phyloP scores from a whole-genome alignment of 495 filamentous ascomycete species.

The Talaromyces wortmannii region DNA sequence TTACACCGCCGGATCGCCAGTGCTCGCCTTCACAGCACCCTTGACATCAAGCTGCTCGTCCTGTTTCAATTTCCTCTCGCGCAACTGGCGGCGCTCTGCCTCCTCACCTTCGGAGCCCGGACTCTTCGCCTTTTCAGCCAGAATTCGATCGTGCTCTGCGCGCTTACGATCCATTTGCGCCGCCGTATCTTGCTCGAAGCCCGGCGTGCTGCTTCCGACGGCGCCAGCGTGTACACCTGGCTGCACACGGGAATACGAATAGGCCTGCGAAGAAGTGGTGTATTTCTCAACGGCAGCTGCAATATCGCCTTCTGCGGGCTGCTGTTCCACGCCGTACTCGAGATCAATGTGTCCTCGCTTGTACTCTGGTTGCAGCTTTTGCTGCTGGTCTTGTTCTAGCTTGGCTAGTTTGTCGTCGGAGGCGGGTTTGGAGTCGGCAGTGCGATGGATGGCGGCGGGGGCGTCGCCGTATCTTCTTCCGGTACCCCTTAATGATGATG shows the following conservation, averaged over 20 bases:
- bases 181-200: slow-evolving; percentile 24
- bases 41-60: slow-evolving; percentile 24
- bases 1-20: slow-evolving; percentile 23
- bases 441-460: slow-evolving; percentile 30
- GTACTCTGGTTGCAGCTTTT: slow-evolving; percentile 3
- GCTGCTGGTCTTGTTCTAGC: slow-evolving; percentile 9
- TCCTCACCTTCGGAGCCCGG: slow-evolving; percentile 9
- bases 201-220: slow-evolving; percentile 17
- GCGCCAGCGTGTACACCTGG: slow-evolving; percentile 29
- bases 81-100: slow-evolving; percentile 20
- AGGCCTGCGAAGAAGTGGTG: slow-evolving; percentile 22
- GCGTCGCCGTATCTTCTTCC: slow-evolving; percentile 17
- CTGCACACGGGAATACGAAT: slow-evolving; percentile 19
- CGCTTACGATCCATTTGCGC: slow-evolving; percentile 39
- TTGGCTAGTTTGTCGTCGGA: slow-evolving; percentile 23
- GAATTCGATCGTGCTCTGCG: slow-evolving; percentile 33
- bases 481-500: slow-evolving; percentile 14
- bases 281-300: slow-evolving; percentile 38
- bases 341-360: slow-evolving; percentile 24
- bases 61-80: slow-evolving; percentile 20
- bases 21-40: slow-evolving; percentile 17
- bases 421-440: slow-evolving; percentile 28
- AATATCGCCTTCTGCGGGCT: slow-evolving; percentile 47
- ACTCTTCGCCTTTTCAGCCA: slow-evolving; percentile 23
- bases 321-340: slow-evolving; percentile 51